phyloP scores from a whole-genome alignment of 768 basidiomycete species.

The Clavulina sp. region DNA sequence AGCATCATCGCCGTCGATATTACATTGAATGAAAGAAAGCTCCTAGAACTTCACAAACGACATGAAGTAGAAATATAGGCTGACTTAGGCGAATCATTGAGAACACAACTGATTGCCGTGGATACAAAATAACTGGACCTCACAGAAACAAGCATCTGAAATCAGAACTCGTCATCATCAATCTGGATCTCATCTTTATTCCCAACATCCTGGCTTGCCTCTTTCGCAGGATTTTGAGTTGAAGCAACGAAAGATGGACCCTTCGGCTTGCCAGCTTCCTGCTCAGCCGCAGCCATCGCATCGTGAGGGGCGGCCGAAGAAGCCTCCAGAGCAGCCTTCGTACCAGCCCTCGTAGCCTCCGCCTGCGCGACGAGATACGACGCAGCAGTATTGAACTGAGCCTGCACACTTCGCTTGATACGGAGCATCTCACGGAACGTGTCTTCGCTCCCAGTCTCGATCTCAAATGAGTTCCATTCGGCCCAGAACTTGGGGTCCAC shows the following conservation, averaged over 20 bases:
- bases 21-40: too few relatives aligned
- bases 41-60: too few relatives aligned
- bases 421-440: constrained; percentile 52
- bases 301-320: constrained; percentile 30
- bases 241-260: constrained; percentile 69
- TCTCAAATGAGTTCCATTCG: constrained; percentile 96
- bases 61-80: too few relatives aligned
- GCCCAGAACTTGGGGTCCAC: constrained; percentile 85
- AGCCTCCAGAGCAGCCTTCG: constrained; percentile 26
- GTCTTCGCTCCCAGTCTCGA: constrained; percentile 96
- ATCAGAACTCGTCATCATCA: constrained; percentile 46
- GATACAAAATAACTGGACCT: too few relatives aligned
- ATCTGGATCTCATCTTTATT: constrained; percentile 82
- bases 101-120: too few relatives aligned
- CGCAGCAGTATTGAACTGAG: constrained; percentile 95
- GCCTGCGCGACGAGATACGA: constrained; percentile 87
- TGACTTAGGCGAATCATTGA: too few relatives aligned
- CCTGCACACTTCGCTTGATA: constrained; percentile 95
- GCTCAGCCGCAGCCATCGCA: constrained; percentile 78
- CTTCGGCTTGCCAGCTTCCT: constrained; percentile 35
- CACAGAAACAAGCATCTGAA: too few relatives aligned
- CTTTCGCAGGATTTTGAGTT: constrained; percentile 26
- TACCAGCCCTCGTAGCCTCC: constrained; percentile 39
- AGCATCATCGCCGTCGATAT: too few relatives aligned
- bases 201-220: constrained; percentile 19